Percentiles rank a stretch among this genome's conserved stretches.
phyloP scores from a whole-genome alignment of 83 land plant genomes.

The Picea abies region DNA sequence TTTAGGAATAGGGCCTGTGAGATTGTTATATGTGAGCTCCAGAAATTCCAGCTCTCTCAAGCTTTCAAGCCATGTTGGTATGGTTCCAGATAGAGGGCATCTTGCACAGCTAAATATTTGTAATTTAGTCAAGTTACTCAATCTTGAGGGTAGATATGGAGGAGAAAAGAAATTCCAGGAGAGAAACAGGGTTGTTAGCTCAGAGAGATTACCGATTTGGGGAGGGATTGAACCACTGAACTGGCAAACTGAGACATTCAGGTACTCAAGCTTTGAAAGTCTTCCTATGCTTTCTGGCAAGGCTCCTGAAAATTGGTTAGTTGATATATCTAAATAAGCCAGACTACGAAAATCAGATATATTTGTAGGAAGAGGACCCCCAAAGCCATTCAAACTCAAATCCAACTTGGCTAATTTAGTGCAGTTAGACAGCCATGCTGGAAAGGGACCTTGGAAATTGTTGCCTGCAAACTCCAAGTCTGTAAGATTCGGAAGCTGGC shows the following conservation, averaged over 20 bases:
- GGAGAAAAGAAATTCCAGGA: constrained; percentile 14
- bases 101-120: constrained; percentile 9
- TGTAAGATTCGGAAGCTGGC: constrained; percentile 13
- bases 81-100: constrained; percentile 15
- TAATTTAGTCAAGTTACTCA: constrained; percentile 7
- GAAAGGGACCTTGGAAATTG: neutral
- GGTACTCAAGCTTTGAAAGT: constrained; percentile 20
- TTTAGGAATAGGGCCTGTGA: constrained; percentile 9
- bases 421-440: neutral
- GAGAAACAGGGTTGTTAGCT: constrained; percentile 14
- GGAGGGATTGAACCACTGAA: constrained; percentile 26
- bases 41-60: constrained; percentile 3
- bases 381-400: constrained; percentile 8
- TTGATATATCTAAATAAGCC: constrained; percentile 13
- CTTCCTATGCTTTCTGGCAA: constrained; percentile 18
- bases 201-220: constrained; percentile 20
- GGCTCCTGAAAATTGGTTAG: constrained; percentile 13
- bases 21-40: constrained; percentile 12
- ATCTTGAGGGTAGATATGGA: constrained; percentile 10
- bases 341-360: constrained; percentile 1
- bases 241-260: constrained; percentile 10
- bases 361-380: constrained; percentile 6
- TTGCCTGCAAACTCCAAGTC: constrained; percentile 10
- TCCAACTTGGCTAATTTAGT: constrained; percentile 12
- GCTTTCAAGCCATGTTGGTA: constrained; percentile 6